phyloP scores from a whole-genome alignment of 306 rosid species.

The Begonia loranthoides region DNA sequence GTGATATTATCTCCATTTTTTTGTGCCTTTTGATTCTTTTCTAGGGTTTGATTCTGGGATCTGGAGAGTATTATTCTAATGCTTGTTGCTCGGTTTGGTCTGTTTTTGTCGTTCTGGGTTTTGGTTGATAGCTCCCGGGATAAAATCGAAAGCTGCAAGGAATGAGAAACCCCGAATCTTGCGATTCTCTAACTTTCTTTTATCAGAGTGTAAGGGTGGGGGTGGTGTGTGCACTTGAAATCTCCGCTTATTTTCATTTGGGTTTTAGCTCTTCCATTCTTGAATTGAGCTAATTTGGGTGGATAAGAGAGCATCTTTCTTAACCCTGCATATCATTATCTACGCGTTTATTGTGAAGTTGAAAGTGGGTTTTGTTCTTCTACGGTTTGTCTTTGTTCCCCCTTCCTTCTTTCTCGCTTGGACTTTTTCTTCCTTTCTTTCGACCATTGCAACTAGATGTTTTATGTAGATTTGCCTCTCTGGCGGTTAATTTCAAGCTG shows the following conservation, averaged over 20 bases:
- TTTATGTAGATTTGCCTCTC: no score
- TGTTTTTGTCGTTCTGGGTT: slow-evolving; percentile 33
- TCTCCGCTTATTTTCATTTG: neutral
- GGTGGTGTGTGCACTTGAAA: slow-evolving; percentile 11
- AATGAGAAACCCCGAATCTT: slow-evolving; percentile 49
- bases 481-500: slow-evolving; percentile 9
- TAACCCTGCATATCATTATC: no score
- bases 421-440: slow-evolving; percentile 8
- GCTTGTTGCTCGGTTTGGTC: slow-evolving; percentile 34
- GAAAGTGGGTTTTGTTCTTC: slow-evolving; percentile 27
- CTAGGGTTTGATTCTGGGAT: slow-evolving; percentile 11
- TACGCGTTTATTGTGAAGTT: slow-evolving; percentile 39
- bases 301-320: slow-evolving; percentile 72
- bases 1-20: slow-evolving; percentile 11
- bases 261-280: neutral
- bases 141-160: slow-evolving; percentile 36
- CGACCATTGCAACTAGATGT: no score
- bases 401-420: neutral
- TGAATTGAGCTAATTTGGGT: slow-evolving; percentile 27
- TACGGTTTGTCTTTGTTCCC: no score
- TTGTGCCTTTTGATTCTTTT: slow-evolving; percentile 2
- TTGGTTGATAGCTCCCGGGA: slow-evolving; percentile 49
- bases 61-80: slow-evolving; percentile 36
- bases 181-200: slow-evolving; percentile 43
- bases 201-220: slow-evolving; percentile 9